Evolutionary conservation across 805 yeast species (phyloP).

Genomic region (Candida taoyuanica): DNA sequence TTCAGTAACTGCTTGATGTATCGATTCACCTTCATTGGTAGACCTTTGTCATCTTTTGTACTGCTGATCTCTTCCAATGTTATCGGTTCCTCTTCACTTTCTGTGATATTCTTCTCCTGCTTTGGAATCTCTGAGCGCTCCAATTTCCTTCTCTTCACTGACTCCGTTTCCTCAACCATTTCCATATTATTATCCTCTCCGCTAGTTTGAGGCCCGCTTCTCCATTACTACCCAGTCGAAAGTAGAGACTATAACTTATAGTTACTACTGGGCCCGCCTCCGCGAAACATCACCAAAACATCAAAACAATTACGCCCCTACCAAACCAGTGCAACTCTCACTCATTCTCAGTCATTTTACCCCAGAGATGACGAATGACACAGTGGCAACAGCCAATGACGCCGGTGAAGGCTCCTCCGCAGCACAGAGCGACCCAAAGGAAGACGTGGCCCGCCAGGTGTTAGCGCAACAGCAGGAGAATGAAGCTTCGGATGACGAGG

Average conservation of each 20-base stretch:
- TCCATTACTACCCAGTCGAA: too few species aligned
- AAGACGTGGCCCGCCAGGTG: constrained; percentile 14
- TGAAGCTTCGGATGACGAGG: constrained; percentile 34
- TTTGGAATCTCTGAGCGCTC: not conserved
- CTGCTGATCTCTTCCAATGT: constrained; percentile 17
- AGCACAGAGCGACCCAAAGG: constrained; percentile 1
- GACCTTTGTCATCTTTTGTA: not conserved
- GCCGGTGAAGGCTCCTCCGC: not conserved
- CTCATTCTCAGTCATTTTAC: not conserved
- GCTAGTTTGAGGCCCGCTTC: too few species aligned
- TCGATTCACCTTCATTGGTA: constrained; percentile 22
- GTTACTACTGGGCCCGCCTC: too few species aligned
- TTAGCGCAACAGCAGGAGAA: constrained; percentile 24
- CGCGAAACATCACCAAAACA: too few species aligned
- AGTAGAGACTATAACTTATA: too few species aligned
- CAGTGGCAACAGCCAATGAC: not conserved
- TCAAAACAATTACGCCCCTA: constrained; percentile 1
- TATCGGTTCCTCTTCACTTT: constrained; percentile 14
- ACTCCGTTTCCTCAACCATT: too few species aligned
- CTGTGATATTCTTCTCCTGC: not conserved
- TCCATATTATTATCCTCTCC: too few species aligned
- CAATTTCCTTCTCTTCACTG: constrained; percentile 1
- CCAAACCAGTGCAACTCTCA: not conserved
- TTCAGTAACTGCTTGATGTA: constrained; percentile 31
- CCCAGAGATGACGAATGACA: not conserved